phyloP scores from a whole-genome alignment of 1,284 basidiomycete species.

The Apiotrichum mycotoxinovorans region DNA sequence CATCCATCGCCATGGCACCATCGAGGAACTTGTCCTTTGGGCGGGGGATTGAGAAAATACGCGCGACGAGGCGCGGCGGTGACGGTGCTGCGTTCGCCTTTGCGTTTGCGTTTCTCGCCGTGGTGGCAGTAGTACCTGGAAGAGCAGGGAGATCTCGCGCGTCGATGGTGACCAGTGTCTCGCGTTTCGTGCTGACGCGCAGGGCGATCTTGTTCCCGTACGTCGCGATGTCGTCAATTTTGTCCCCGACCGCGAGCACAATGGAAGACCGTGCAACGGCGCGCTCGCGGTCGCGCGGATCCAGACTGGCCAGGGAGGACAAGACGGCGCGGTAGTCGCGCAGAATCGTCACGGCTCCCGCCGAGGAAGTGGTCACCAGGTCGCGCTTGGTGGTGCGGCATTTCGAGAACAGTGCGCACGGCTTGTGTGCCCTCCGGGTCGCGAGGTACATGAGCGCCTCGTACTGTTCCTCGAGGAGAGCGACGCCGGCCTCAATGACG shows the following conservation, averaged over 20 bases:
- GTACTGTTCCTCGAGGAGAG: neutral
- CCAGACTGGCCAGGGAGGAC: neutral
- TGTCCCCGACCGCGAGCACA: neutral
- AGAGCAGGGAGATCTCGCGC: neutral
- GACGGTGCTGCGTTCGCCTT: neutral
- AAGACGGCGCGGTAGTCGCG: slow-evolving; percentile 28
- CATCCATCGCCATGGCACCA: too few relatives aligned
- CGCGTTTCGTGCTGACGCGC: neutral
- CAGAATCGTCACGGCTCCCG: slow-evolving; percentile 24
- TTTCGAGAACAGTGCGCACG: neutral
- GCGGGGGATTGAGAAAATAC: too few relatives aligned
- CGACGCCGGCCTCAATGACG: neutral
- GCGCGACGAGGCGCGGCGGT: neutral
- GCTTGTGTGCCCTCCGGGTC: neutral
- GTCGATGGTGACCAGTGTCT: neutral
- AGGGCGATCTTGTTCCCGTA: neutral
- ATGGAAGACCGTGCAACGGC: neutral
- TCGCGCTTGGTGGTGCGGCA: slow-evolving; percentile 31
- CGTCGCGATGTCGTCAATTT: neutral
- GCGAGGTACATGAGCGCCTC: neutral
- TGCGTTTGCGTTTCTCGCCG: neutral
- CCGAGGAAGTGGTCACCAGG: slow-evolving; percentile 22
- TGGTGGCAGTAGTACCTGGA: neutral
- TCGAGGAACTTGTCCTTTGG: too few relatives aligned
- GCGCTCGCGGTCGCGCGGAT: neutral